Percentiles rank a stretch among this genome's conserved stretches.
Evolutionary conservation across 495 filamentous ascomycete genomes (phyloP).

Genomic region (Podospora bellae-mahoneyi): DNA sequence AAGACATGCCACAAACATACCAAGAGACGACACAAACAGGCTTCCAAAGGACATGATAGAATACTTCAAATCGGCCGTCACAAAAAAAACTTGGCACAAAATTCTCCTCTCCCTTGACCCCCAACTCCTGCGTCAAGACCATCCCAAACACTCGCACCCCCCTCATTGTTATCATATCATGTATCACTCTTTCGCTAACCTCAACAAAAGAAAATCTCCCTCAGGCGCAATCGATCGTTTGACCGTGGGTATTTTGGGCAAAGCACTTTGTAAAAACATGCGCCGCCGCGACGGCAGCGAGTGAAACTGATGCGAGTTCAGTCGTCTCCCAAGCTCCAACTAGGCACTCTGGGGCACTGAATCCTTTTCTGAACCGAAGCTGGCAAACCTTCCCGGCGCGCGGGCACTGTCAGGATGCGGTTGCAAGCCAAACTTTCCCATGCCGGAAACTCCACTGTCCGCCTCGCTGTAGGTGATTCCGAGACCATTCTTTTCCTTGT

Average conservation of each 20-base stretch:
- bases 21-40: background rate
- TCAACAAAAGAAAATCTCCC: slow-evolving; percentile 3
- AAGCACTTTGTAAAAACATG: slow-evolving; percentile 10
- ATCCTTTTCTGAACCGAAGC: slow-evolving; percentile 35
- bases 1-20: background rate
- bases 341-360: slow-evolving; percentile 45
- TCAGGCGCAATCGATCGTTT: slow-evolving; percentile 4
- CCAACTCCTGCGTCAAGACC: background rate
- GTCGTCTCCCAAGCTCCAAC: slow-evolving; percentile 13
- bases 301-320: slow-evolving; percentile 2
- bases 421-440: slow-evolving; percentile 45
- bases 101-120: background rate
- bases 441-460: slow-evolving; percentile 46
- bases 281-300: slow-evolving; percentile 7
- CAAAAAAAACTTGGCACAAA: background rate
- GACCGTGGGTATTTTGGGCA: slow-evolving; percentile 8
- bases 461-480: slow-evolving; percentile 50
- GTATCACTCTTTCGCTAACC: slow-evolving; percentile 2
- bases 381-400: slow-evolving; percentile 29
- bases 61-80: background rate
- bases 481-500: slow-evolving; percentile 37
- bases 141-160: background rate
- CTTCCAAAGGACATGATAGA: background rate
- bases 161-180: slow-evolving; percentile 11
- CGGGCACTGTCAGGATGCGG: slow-evolving; percentile 35